phyloP scores from a whole-genome alignment of 192 early-diverging fungal species.

The Phlyctochytrium planicorne region DNA sequence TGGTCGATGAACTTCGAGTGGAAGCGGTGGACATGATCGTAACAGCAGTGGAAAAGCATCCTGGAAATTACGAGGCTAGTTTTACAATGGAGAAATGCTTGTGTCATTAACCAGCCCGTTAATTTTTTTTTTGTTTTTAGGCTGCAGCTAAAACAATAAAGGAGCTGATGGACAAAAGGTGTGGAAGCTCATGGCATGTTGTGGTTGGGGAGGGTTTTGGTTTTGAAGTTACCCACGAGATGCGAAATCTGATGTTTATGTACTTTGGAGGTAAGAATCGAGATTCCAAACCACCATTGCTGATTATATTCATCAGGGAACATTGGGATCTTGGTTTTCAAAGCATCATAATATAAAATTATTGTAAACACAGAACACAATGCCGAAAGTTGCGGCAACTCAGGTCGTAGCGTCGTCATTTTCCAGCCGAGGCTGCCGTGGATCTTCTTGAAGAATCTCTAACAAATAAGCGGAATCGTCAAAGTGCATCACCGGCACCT shows the following conservation, averaged over 20 bases:
- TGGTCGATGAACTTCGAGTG: slow-evolving; percentile 51
- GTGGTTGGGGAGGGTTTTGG: slow-evolving; percentile 67
- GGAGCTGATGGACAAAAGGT: slow-evolving; percentile 62
- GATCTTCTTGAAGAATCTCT: background rate
- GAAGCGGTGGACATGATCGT: slow-evolving; percentile 63
- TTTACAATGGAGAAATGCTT: background rate
- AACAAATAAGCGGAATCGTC: background rate
- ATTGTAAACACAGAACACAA: no score
- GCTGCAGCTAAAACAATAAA: slow-evolving; percentile 59
- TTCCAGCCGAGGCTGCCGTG: background rate
- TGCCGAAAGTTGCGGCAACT: background rate
- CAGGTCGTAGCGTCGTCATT: background rate
- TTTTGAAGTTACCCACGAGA: slow-evolving; percentile 62
- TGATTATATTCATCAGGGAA: slow-evolving; percentile 20
- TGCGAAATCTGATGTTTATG: slow-evolving; percentile 57
- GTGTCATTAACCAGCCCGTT: background rate
- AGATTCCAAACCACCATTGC: background rate
- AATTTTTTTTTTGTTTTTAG: slow-evolving; percentile 26
- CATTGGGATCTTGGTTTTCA: slow-evolving; percentile 49
- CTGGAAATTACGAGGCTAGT: slow-evolving; percentile 58
- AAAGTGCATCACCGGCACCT: background rate
- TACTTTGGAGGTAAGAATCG: slow-evolving; percentile 52
- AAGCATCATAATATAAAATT: slow-evolving; percentile 38
- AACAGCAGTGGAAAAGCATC: slow-evolving; percentile 59
- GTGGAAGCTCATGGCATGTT: slow-evolving; percentile 60